phyloP scores from a whole-genome alignment of 2,329 filamentous ascomycete genomes.

The Cephalotrichum gorgonifer region DNA sequence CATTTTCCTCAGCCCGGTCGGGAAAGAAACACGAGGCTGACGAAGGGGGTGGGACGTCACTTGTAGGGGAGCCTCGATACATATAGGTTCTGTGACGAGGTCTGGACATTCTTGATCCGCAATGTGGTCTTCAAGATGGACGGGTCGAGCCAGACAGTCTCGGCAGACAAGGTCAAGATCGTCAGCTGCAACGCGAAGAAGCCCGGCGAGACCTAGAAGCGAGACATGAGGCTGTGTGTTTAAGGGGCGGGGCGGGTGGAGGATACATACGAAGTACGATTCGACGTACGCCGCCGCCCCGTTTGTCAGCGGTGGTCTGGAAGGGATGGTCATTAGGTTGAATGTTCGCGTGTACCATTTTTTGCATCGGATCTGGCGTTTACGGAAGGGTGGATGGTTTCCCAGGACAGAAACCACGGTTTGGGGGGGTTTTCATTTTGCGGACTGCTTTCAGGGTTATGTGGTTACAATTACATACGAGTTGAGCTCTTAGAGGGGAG shows the following conservation, averaged over 20 bases:
- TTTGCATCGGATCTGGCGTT: not conserved
- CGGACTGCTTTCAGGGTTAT: constrained; percentile 9
- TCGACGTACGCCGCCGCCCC: too few relatives aligned
- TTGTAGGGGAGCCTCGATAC: constrained; percentile 86
- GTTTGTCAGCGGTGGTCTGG: too few relatives aligned
- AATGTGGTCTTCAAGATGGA: constrained; percentile 99
- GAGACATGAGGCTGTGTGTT: constrained; percentile 7
- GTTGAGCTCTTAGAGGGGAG: too few relatives aligned
- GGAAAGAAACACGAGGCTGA: not conserved
- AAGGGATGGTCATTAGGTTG: too few relatives aligned
- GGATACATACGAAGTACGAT: too few relatives aligned
- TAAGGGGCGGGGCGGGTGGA: not conserved
- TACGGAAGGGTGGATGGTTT: not conserved
- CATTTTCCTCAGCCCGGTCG: too few relatives aligned
- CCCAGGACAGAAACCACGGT: constrained; percentile 13
- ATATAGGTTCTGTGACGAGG: constrained; percentile 98
- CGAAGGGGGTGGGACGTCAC: not conserved
- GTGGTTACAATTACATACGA: constrained; percentile 2
- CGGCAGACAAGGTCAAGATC: constrained; percentile 93
- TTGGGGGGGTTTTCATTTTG: too few relatives aligned
- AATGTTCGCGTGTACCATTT: constrained; percentile 11
- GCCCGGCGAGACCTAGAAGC: constrained; percentile 25
- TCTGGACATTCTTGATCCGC: constrained; percentile 99
- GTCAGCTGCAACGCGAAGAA: constrained; percentile 92
- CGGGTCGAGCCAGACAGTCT: constrained; percentile 58